Percentiles rank a stretch among this genome's conserved stretches.
Conservation (phyloP, 345 rosid species). For the Rhodamnia rubescens region DNA sequence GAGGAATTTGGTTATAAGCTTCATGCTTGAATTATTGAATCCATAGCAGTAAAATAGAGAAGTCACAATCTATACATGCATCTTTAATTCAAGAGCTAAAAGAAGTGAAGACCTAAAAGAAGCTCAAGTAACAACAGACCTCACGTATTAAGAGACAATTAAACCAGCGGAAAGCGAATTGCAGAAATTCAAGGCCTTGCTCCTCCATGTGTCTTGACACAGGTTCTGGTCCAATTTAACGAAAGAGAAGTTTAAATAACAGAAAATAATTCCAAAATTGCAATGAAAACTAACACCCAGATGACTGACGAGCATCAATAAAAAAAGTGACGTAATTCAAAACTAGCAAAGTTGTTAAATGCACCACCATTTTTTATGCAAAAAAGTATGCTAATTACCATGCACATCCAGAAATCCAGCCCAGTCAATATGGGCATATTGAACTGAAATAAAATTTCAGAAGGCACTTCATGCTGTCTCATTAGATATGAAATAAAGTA, state of each 20-base stretch:
- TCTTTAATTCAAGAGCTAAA: background rate
- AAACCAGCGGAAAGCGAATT: constrained; percentile 98
- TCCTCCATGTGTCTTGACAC: constrained; percentile 93
- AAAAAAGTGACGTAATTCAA: background rate
- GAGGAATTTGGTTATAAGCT: constrained; percentile 9
- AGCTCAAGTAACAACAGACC: constrained; percentile 20
- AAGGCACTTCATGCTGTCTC: background rate
- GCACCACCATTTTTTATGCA: background rate
- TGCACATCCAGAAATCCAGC: background rate
- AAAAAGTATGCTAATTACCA: background rate
- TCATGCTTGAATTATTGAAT: background rate
- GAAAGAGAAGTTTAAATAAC: background rate
- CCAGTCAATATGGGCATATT: background rate
- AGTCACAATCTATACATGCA: background rate
- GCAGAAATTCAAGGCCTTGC: constrained; percentile 97
- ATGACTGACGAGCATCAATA: background rate
- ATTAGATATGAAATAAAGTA: background rate
- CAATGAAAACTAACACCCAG: background rate
- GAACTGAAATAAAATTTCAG: background rate
- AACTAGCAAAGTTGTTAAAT: background rate
- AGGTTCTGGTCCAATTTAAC: constrained; percentile 52
- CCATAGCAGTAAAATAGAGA: background rate
- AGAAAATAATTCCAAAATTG: background rate
- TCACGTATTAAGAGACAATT: constrained; percentile 96
- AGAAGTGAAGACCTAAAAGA: background rate